phyloP scores from a whole-genome alignment of 2,329 filamentous ascomycete genomes.

The Botryotinia convoluta region DNA sequence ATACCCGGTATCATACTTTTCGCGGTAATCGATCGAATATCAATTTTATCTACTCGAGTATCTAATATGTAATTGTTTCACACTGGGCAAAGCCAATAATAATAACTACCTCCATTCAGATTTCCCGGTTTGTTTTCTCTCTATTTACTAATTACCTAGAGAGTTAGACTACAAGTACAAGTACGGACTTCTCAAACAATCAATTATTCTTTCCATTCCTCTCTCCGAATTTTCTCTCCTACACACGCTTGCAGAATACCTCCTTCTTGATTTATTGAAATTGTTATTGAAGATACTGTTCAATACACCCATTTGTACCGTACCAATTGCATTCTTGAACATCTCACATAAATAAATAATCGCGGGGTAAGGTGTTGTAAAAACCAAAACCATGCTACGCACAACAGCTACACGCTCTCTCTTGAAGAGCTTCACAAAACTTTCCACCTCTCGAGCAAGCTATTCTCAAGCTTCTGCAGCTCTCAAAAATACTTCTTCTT shows the following conservation, averaged over 20 bases:
- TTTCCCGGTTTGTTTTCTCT: slow-evolving; percentile 10
- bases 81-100: neutral
- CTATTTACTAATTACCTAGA: neutral
- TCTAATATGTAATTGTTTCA: slow-evolving; percentile 6
- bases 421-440: slow-evolving; percentile 33
- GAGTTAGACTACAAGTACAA: neutral
- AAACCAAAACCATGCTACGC: slow-evolving; percentile 35
- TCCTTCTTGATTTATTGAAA: neutral
- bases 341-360: slow-evolving; percentile 18
- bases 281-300: slow-evolving; percentile 14
- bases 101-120: neutral
- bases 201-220: neutral
- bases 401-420: slow-evolving; percentile 35
- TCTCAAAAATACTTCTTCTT: slow-evolving; percentile 26
- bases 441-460: slow-evolving; percentile 28
- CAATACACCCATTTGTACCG: slow-evolving; percentile 7
- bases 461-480: slow-evolving; percentile 32
- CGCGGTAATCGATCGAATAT: neutral
- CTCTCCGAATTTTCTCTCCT: no score
- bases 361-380: slow-evolving; percentile 30
- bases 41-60: neutral
- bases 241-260: neutral
- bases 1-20: neutral
- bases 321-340: slow-evolving; percentile 19
- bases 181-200: neutral